A percentile compares a stretch with the other conserved stretches of the same genome.
Conservation (phyloP, 2,329 filamentous ascomycete genomes). For the Sclerotinia spermophila region DNA sequence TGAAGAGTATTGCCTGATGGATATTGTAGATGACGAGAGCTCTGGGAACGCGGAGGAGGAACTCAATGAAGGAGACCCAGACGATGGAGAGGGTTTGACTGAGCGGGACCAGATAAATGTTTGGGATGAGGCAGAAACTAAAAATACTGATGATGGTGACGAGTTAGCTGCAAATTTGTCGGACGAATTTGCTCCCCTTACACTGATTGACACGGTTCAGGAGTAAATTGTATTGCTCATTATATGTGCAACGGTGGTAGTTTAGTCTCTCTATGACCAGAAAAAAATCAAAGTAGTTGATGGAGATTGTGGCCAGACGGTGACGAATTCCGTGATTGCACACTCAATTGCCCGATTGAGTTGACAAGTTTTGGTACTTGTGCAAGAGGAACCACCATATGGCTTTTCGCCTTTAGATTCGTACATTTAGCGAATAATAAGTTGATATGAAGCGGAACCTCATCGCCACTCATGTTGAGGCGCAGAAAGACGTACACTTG, state of each 20-base stretch:
- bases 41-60: neutral
- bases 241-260: neutral
- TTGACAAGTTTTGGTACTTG: neutral
- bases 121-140: too few relatives aligned
- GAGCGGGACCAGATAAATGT: neutral
- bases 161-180: neutral
- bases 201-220: neutral
- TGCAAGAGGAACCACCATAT: neutral
- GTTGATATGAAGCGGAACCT: too few relatives aligned
- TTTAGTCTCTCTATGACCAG: neutral
- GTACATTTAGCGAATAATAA: neutral
- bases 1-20: neutral
- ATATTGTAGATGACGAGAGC: neutral
- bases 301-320: neutral
- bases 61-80: too few relatives aligned
- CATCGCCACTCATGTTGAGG: too few relatives aligned
- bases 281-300: neutral
- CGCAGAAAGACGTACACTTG: neutral
- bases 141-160: neutral
- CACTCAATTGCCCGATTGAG: neutral
- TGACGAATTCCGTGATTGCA: neutral
- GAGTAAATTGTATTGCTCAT: neutral
- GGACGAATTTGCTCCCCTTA: neutral
- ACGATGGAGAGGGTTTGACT: neutral
- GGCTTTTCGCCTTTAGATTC: neutral